These are phyloP conservation scores for Debaryomyces fabryi DNA, from an alignment of 1,139 yeast species.

Conservation along the genomic window DNA sequence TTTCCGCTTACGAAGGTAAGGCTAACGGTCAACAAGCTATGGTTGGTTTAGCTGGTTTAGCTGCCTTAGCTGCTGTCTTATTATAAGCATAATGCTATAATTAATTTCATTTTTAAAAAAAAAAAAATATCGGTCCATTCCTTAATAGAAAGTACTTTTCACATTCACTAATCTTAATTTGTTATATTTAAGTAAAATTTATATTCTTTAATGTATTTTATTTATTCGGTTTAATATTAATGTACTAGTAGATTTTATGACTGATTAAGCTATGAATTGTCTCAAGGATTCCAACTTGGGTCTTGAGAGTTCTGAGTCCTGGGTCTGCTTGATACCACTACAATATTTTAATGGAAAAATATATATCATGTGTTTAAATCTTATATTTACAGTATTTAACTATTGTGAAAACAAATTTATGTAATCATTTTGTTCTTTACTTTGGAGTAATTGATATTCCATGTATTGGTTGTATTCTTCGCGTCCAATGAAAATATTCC, in stretches of 20 bases:
- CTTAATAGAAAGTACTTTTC: constrained; percentile 4
- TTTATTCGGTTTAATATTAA: neutral
- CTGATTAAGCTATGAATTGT: neutral
- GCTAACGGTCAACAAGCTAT: constrained; percentile 30
- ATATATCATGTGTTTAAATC: neutral
- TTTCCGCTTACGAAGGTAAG: constrained; percentile 31
- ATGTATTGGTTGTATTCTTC: constrained; percentile 21
- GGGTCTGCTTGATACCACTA: no score
- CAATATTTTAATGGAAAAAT: no score
- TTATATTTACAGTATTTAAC: constrained; percentile 3
- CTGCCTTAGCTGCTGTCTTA: constrained; percentile 48
- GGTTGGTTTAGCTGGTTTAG: constrained; percentile 46
- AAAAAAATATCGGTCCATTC: constrained; percentile 3
- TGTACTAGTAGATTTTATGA: neutral
- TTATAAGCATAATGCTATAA: constrained; percentile 25
- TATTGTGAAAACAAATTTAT: constrained; percentile 14
- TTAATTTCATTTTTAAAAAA: constrained; percentile 5
- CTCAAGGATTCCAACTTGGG: no score
- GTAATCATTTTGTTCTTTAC: constrained; percentile 18
- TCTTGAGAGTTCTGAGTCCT: neutral
- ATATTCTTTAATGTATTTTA: constrained; percentile 5
- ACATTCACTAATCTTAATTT: neutral
- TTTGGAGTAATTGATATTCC: constrained; percentile 17
- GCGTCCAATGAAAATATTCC: constrained; percentile 80
- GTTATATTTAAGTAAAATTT: constrained; percentile 1